These are phyloP conservation scores for Buxus sempervirens DNA, from an alignment of 164 flowering plant genomes.

Conservation along the genomic window DNA sequence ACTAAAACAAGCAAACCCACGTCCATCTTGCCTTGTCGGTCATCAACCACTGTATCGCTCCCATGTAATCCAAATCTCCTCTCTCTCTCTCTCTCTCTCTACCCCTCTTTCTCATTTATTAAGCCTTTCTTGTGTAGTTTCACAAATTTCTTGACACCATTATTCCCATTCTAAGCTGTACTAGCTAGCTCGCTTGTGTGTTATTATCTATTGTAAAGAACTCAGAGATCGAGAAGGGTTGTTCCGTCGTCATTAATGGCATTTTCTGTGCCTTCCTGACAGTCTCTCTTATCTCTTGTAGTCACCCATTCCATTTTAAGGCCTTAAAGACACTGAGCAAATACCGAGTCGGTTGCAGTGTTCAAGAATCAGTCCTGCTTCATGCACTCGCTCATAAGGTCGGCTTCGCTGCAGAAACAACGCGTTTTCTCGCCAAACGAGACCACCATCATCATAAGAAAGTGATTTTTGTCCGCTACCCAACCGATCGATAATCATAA, in stretches of 20 bases:
- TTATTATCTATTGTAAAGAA: not conserved
- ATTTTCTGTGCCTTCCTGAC: not conserved
- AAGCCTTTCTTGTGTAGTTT: no score
- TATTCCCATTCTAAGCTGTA: no score
- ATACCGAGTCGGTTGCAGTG: not conserved
- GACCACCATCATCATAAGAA: not conserved
- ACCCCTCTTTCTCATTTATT: slow-evolving; percentile 8
- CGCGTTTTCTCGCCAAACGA: slow-evolving; percentile 16
- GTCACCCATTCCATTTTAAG: slow-evolving; percentile 5
- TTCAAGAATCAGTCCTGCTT: slow-evolving; percentile 2
- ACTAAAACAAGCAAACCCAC: slow-evolving; percentile 30
- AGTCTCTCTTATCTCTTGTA: not conserved
- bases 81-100: slow-evolving; percentile 13
- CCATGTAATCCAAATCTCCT: not conserved
- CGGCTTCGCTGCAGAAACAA: slow-evolving; percentile 3
- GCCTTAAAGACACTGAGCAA: slow-evolving; percentile 1
- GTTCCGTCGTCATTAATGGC: slow-evolving; percentile 17
- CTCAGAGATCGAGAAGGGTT: not conserved
- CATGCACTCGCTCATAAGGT: slow-evolving; percentile 18
- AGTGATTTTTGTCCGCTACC: not conserved
- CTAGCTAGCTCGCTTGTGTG: no score
- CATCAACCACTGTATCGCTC: slow-evolving; percentile 35
- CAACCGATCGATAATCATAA: not conserved
- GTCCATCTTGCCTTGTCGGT: slow-evolving; percentile 5
- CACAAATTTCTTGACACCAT: no score